A percentile compares a stretch with the other conserved stretches of the same genome.
Conservation (phyloP, 768 basidiomycete species). For the Psilocybe tampanensis region DNA sequence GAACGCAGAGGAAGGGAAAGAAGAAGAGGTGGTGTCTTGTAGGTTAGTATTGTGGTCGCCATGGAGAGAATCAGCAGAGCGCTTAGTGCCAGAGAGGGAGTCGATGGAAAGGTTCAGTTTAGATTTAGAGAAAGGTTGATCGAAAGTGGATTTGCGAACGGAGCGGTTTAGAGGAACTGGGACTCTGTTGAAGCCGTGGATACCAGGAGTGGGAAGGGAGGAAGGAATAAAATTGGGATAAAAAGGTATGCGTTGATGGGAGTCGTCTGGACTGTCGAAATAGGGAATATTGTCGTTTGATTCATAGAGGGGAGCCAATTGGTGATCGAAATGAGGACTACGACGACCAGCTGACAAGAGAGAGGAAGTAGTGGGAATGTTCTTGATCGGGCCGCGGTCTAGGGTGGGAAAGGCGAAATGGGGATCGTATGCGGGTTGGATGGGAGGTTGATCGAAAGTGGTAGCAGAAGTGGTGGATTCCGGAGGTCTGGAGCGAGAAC, state of each 20-base stretch:
- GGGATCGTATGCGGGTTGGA: slow-evolving; percentile 38
- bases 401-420: slow-evolving; percentile 47
- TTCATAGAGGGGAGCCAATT: slow-evolving; percentile 44
- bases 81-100: slow-evolving; percentile 69
- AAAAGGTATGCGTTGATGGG: slow-evolving; percentile 6
- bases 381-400: slow-evolving; percentile 24
- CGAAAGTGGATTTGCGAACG: slow-evolving; percentile 90
- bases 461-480: slow-evolving; percentile 49
- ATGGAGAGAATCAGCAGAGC: slow-evolving; percentile 81
- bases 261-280: slow-evolving; percentile 17
- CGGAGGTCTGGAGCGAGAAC: slow-evolving; percentile 78
- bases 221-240: slow-evolving; percentile 60
- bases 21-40: slow-evolving; percentile 30
- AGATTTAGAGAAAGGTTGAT: slow-evolving; percentile 81
- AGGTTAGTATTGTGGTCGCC: slow-evolving; percentile 46
- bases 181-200: slow-evolving; percentile 55
- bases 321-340: slow-evolving; percentile 46
- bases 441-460: slow-evolving; percentile 49
- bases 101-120: slow-evolving; percentile 75
- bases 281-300: slow-evolving; percentile 23
- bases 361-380: slow-evolving; percentile 32
- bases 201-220: slow-evolving; percentile 72
- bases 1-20: slow-evolving; percentile 71
- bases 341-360: slow-evolving; percentile 47
- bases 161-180: slow-evolving; percentile 34